These are phyloP conservation scores for Ziziphus jujuba DNA, from an alignment of 306 rosid species.

Conservation along the genomic window DNA sequence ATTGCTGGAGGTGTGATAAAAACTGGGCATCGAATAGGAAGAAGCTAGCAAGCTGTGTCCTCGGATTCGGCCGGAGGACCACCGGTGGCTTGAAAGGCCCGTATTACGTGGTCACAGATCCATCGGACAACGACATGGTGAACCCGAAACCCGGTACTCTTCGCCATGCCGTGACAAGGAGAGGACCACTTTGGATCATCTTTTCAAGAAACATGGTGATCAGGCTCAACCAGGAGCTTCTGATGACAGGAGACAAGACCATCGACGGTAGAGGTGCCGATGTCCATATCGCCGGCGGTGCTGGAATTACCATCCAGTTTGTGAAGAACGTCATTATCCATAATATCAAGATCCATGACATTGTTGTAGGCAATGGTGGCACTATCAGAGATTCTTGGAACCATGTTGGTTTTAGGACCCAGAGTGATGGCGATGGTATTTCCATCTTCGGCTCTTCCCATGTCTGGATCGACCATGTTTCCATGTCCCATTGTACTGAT, in stretches of 20 bases:
- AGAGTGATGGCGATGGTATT: slow-evolving; percentile 81
- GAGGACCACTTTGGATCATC: slow-evolving; percentile 67
- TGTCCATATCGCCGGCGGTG: slow-evolving; percentile 53
- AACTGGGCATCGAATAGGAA: slow-evolving; percentile 64
- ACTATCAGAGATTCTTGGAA: slow-evolving; percentile 40
- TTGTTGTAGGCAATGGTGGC: slow-evolving; percentile 44
- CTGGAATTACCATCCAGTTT: slow-evolving; percentile 67
- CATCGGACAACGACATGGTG: slow-evolving; percentile 53
- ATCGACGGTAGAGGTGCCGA: slow-evolving; percentile 71
- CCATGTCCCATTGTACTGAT: slow-evolving; percentile 56
- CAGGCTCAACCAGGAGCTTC: slow-evolving; percentile 53
- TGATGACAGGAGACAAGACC: slow-evolving; percentile 58
- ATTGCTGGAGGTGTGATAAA: slow-evolving; percentile 82
- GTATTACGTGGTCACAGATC: slow-evolving; percentile 50
- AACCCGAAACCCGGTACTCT: slow-evolving; percentile 63
- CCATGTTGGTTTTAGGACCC: slow-evolving; percentile 56
- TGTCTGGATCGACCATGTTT: slow-evolving; percentile 81
- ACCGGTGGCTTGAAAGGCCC: slow-evolving; percentile 60
- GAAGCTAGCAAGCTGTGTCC: slow-evolving; percentile 50
- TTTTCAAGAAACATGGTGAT: slow-evolving; percentile 58
- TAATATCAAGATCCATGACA: slow-evolving; percentile 50
- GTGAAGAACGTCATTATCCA: slow-evolving; percentile 63
- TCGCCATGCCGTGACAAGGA: slow-evolving; percentile 60
- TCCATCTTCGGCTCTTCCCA: slow-evolving; percentile 71
- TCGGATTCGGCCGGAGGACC: slow-evolving; percentile 63